Base-by-base conservation (phyloP, 208 protist species). In the Leishmania lainsoni region DNA sequence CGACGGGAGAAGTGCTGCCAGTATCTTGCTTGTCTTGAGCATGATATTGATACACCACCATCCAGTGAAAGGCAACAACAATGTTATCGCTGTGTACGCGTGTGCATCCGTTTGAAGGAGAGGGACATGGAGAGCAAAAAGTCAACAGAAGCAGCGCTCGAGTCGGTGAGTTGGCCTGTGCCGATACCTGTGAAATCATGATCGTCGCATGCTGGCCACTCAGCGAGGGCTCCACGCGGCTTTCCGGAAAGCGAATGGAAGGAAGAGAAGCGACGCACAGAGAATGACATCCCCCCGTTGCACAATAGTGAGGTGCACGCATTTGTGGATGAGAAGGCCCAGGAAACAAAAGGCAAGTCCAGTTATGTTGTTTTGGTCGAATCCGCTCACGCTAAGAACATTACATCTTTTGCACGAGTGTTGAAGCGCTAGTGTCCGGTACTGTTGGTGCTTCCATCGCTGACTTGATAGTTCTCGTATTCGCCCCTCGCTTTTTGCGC, bases 1-100 rank as follows among this genome's bases (percentile, higher is more conserved):
- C 35, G 86, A 85, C 71, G 93, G 93, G n/a, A 96, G 74, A 52
- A 87, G 78, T 3, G 76, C 80, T 14, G 63, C 51, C 14, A 69
- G 45, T 14, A 72, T 17, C 12, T 56, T 49, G 48, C 84, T 81
- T 5, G 75, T 84, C 10, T 83, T 73, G 22, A 86, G 83, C 86
- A 92, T 89, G 70, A 51, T 17, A 32, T 12, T 75, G 45, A 26
- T 54, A 9, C 20, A 14, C 17, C 17, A 22, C 8, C 8, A 16
- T 14, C 17, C 39, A 48, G 66, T 48, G 39, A 17, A n/a, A n/a
- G 1, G 17, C 66, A 29, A 42, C 39, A 9, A 32, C 29, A 42
- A 0, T 3, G 12, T 8, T 48, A 29, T 42, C 32, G 45, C 8
- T 70, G 20, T 73, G 39, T 48, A 26, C 10, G 5, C n/a, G 5